Evolutionary conservation across 1,284 basidiomycete genomes (phyloP).

Genomic region (Coniferiporia weirii): DNA sequence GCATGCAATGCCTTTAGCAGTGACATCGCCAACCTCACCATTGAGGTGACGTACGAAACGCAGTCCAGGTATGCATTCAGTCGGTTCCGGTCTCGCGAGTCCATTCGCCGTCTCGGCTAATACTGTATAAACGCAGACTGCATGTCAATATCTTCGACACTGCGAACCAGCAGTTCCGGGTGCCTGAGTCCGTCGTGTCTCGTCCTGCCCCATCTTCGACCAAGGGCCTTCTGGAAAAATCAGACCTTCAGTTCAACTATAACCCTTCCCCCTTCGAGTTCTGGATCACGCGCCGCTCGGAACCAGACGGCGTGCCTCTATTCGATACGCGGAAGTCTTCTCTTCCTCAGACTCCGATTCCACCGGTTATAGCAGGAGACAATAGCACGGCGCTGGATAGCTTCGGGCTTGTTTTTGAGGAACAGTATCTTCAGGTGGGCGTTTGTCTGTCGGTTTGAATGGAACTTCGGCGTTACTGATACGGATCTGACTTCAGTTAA

Average conservation of each 20-base stretch:
- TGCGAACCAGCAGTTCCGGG: slow-evolving; percentile 58
- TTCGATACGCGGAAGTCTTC: slow-evolving; percentile 69
- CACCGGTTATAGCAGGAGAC: slow-evolving; percentile 41
- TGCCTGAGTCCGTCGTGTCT: slow-evolving; percentile 55
- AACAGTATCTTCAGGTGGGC: slow-evolving; percentile 55
- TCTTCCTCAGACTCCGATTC: slow-evolving; percentile 49
- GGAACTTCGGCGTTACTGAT: too few relatives aligned
- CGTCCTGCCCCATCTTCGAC: slow-evolving; percentile 35
- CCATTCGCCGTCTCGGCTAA: slow-evolving; percentile 14
- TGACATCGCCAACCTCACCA: slow-evolving; percentile 57
- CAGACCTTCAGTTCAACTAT: slow-evolving; percentile 67
- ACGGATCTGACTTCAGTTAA: slow-evolving; percentile 37
- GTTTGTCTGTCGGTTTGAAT: slow-evolving; percentile 26
- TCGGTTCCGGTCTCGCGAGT: background rate
- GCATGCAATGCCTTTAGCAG: slow-evolving; percentile 70
- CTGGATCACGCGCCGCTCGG: slow-evolving; percentile 67
- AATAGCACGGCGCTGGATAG: slow-evolving; percentile 48
- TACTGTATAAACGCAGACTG: slow-evolving; percentile 46
- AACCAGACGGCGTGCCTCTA: slow-evolving; percentile 51
- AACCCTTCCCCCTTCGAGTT: slow-evolving; percentile 64
- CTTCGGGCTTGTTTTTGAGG: slow-evolving; percentile 71
- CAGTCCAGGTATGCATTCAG: slow-evolving; percentile 38
- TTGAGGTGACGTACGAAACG: slow-evolving; percentile 65
- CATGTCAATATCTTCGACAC: slow-evolving; percentile 77
- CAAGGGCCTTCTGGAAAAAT: slow-evolving; percentile 33